phyloP scores from a whole-genome alignment of 202 grass and related monocot genomes.

The Elaeis oleifera region DNA sequence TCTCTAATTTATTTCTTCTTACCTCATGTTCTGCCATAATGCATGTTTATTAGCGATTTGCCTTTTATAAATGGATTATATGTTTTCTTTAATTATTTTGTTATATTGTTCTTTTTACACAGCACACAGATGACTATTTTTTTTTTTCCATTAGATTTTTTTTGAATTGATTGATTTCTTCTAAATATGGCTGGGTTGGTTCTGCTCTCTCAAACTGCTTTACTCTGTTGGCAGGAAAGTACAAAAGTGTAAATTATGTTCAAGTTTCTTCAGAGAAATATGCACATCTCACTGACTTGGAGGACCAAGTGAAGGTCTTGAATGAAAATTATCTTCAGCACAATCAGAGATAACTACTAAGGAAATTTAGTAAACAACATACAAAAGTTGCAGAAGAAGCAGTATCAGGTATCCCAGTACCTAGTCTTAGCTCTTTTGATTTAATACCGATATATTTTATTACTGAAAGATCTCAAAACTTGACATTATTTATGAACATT shows the following conservation, averaged over 20 bases:
- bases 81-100: too few species aligned
- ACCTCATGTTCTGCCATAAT: too few species aligned
- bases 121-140: too few species aligned
- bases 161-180: background rate
- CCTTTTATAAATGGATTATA: too few species aligned
- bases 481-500: too few species aligned
- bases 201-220: background rate
- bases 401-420: constrained; percentile 21
- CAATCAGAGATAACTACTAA: constrained; percentile 20
- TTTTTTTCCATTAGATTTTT: too few species aligned
- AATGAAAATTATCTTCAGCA: constrained; percentile 25
- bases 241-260: background rate
- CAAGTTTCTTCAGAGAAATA: background rate
- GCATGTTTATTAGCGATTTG: too few species aligned
- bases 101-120: too few species aligned
- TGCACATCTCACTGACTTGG: background rate
- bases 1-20: too few species aligned
- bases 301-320: constrained; percentile 20
- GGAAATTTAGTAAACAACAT: constrained; percentile 36
- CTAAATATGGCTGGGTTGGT: background rate
- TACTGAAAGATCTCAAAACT: too few species aligned
- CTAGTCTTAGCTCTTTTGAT: background rate
- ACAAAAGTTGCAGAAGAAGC: constrained; percentile 43
- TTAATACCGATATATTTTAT: background rate
- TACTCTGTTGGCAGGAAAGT: background rate